A percentile compares a stretch with the other conserved stretches of the same genome.
Conservation (phyloP, 2,329 filamentous ascomycete genomes). For the Cryoendolithus antarcticus region DNA sequence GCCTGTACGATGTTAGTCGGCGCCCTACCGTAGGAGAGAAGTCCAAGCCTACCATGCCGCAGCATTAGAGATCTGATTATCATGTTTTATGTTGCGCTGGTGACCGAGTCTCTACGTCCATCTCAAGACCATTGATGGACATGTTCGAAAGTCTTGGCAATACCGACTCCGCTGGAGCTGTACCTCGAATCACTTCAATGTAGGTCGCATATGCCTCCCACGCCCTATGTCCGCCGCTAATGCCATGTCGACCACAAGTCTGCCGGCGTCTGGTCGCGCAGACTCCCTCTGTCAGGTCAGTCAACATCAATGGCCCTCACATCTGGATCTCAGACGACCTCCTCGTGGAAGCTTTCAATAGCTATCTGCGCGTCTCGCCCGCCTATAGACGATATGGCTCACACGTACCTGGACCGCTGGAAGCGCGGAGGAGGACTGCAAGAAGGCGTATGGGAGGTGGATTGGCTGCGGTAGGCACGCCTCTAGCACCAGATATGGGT, state of each 20-base stretch:
- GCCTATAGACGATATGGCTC: slow-evolving; percentile 36
- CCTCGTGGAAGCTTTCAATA: slow-evolving; percentile 38
- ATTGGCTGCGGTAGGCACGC: neutral
- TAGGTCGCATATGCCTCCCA: neutral
- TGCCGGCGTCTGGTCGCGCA: slow-evolving; percentile 7
- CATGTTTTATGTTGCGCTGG: slow-evolving; percentile 19
- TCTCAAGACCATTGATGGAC: neutral
- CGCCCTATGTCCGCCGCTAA: slow-evolving; percentile 7
- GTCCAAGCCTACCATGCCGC: slow-evolving; percentile 25
- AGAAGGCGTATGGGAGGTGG: slow-evolving; percentile 41
- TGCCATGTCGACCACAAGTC: slow-evolving; percentile 13
- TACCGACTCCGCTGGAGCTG: neutral
- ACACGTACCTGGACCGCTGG: slow-evolving; percentile 49
- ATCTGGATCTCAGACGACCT: slow-evolving; percentile 48
- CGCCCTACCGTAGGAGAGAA: neutral
- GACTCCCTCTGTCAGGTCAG: slow-evolving; percentile 5
- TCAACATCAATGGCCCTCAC: slow-evolving; percentile 1
- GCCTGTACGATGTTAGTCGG: slow-evolving; percentile 17
- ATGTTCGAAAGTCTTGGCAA: neutral
- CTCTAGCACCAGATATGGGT: slow-evolving; percentile 15
- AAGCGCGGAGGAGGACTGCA: slow-evolving; percentile 43
- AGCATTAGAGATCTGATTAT: slow-evolving; percentile 31
- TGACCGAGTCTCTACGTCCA: neutral
- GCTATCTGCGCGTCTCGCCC: slow-evolving; percentile 37
- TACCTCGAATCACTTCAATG: neutral